Evolutionary conservation across 257 asterid species (phyloP), one percentile per base, ranked within the genome.

Genomic region (Przewalskia tangutica): DNA sequence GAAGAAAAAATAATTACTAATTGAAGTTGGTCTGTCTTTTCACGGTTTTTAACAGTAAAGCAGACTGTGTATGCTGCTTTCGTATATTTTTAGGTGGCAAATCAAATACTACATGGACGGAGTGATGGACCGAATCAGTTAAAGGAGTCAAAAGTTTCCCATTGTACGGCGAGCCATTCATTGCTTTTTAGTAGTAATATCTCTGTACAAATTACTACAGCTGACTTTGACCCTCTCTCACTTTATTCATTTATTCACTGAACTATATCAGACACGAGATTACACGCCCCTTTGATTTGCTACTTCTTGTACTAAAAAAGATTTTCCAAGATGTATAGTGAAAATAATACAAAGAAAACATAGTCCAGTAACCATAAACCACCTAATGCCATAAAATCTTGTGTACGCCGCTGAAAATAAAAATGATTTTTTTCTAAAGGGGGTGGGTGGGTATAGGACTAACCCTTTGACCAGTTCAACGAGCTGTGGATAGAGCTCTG

Each of bases 401-500:
- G 32, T 27, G 32, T 48, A 48, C 53, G 0, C 5, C 42, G 4
- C 42, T 27, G 5, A 38, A 38, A 38, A 38, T 38, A 38, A 18
- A 64, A 63, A 13, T 6, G n/a, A 32, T 3, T 6, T 64, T 46
- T 11, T 71, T 2, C 8, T 14, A 9, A 62, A 4, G 17, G 38
- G 54, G 12, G 0, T 55, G 56, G 38, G 54, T 38, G n/a, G n/a
- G n/a, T n/a, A n/a, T n/a, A 88, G 23, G 66, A 87, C 97, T 79
- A 67, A 94, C 99, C 95, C 98, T 75, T 90, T 90, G 14, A 96
- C 92, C 20, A 94, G 91, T 44, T 90, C 92, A 77, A 89, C 87
- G 54, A 96, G 97, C 81, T 96, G 98, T 0, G 98, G 97, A 75
- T 92, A 89, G 77, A 94, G 99, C 89, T 94, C 93, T 0, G 94